Conservation (phyloP, 1,139 yeast genomes). For the Sugiyamaella novakii region DNA sequence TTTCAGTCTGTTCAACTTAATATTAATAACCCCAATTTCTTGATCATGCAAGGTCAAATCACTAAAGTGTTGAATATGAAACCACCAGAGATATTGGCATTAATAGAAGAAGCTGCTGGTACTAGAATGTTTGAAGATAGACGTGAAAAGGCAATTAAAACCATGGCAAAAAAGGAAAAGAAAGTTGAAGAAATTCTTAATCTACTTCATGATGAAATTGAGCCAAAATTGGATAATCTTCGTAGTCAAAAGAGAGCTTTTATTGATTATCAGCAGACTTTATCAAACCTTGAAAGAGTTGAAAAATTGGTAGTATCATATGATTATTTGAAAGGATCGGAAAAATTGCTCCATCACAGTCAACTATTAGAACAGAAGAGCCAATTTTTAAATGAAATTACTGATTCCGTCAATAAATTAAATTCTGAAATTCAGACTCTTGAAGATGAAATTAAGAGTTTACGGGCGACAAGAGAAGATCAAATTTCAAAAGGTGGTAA, state of each 20-base stretch:
- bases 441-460: conserved; percentile 60
- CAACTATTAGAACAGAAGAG: conserved; percentile 39
- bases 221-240: conserved; percentile 83
- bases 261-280: conserved; percentile 83
- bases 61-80: conserved; percentile 97
- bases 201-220: conserved; percentile 80
- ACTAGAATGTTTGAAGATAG: conserved; percentile 94
- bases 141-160: conserved; percentile 86
- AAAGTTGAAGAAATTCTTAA: conserved; percentile 77
- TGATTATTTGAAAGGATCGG: conserved; percentile 56
- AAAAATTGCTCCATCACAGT: conserved; percentile 38
- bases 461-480: conserved; percentile 57
- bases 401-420: conserved; percentile 47
- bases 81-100: conserved; percentile 81
- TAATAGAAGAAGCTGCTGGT: conserved; percentile 98
- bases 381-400: conserved; percentile 25
- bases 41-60: conserved; percentile 98
- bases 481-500: conserved; percentile 66
- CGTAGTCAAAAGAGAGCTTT: conserved; percentile 80
- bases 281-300: conserved; percentile 74
- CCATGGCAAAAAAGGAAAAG: conserved; percentile 87
- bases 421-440: conserved; percentile 60
- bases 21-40: conserved; percentile 93
- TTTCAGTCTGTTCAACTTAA: conserved; percentile 95
- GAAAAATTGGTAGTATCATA: conserved; percentile 77